Conservation (phyloP, 352 stramenopile species). For the Phytopythium mirpurense region DNA sequence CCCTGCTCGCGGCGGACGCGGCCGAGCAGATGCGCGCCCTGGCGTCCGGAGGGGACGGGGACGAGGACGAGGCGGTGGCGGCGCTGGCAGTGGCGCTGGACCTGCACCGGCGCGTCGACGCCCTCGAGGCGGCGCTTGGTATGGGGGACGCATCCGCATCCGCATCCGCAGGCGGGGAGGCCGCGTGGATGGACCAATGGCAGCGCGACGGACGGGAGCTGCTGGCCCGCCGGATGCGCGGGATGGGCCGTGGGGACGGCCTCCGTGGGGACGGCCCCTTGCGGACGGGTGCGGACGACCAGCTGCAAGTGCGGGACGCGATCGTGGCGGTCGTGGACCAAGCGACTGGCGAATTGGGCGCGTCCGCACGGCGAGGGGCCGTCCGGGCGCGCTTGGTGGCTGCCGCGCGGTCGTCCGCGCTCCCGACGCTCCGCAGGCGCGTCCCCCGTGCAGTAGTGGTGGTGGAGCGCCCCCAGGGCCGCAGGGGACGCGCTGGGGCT, state of each 20-base stretch:
- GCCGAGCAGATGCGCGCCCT: not conserved
- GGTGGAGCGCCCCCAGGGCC: too few relatives aligned
- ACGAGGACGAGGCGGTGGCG: not conserved
- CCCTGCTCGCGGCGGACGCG: not conserved
- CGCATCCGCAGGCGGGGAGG: not conserved
- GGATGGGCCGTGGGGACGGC: not conserved
- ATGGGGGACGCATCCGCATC: too few relatives aligned
- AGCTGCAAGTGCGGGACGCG: not conserved
- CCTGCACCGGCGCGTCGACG: not conserved
- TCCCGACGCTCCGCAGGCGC: not conserved
- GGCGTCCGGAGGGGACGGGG: not conserved
- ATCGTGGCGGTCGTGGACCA: not conserved
- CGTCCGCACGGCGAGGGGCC: not conserved
- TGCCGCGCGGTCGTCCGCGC: not conserved
- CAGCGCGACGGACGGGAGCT: constrained; percentile 1
- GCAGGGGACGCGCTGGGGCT: not conserved
- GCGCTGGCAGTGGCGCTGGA: not conserved
- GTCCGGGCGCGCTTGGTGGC: not conserved
- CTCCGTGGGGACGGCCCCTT: not conserved
- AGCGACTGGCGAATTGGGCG: too few relatives aligned
- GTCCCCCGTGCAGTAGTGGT: too few relatives aligned
- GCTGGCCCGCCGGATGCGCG: not conserved
- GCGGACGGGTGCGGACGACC: not conserved
- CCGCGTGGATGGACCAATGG: not conserved
- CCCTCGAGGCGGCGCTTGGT: not conserved